phyloP scores from a whole-genome alignment of 441 rosid genomes.

The Isatis lusitanica region DNA sequence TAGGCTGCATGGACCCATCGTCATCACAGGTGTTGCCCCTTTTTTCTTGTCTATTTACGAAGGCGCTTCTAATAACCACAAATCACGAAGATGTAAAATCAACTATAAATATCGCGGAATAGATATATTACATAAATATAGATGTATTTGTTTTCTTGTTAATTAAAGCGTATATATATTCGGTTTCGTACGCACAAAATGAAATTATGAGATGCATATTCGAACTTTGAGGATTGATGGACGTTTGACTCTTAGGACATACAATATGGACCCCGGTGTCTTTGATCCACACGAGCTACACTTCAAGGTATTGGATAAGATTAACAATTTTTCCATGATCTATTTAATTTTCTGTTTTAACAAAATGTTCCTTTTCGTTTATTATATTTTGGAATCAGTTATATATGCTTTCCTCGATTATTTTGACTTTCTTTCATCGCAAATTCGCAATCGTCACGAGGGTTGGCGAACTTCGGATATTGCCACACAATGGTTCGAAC shows the following conservation, averaged over 20 bases:
- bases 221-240: slow-evolving; percentile 31
- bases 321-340: background rate
- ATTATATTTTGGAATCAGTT: background rate
- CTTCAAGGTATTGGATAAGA: slow-evolving; percentile 32
- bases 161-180: too few relatives aligned
- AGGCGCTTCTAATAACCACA: background rate
- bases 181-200: too few relatives aligned
- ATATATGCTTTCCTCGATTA: background rate
- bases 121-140: background rate
- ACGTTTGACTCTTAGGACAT: slow-evolving; percentile 30
- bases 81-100: slow-evolving; percentile 3
- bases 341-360: background rate
- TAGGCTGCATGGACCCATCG: slow-evolving; percentile 21
- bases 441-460: slow-evolving; percentile 24
- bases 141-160: too few relatives aligned
- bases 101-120: background rate
- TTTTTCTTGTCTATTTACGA: background rate
- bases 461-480: background rate
- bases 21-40: slow-evolving; percentile 13
- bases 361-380: background rate
- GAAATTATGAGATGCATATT: background rate
- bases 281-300: slow-evolving; percentile 33
- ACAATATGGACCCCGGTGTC: slow-evolving; percentile 23
- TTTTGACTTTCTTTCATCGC: background rate
- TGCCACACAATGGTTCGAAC: slow-evolving; percentile 23